phyloP scores from a whole-genome alignment of 1,284 basidiomycete species.

The Mycena citricolor region DNA sequence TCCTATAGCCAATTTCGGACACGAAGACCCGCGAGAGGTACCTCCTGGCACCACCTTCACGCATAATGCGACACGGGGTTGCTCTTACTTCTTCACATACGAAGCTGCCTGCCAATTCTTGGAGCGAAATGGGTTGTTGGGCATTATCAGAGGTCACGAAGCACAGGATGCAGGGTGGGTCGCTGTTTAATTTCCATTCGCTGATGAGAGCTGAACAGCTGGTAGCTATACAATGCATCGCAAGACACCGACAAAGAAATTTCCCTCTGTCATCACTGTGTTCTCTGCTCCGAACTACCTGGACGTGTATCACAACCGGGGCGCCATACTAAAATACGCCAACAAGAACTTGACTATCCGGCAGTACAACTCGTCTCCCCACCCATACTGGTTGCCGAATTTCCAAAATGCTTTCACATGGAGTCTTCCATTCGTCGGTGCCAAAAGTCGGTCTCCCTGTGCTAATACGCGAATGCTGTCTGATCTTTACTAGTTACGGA shows the following conservation, averaged over 20 bases:
- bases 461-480: conserved; percentile 4
- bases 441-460: conserved; percentile 93
- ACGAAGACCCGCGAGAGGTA: conserved; percentile 45
- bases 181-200: conserved; percentile 19
- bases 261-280: conserved; percentile 86
- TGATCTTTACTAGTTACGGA: conserved; percentile 78
- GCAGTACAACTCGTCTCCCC: conserved; percentile 92
- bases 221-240: conserved; percentile 31
- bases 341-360: conserved; percentile 97
- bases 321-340: conserved; percentile 96
- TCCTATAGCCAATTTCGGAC: conserved; percentile 79
- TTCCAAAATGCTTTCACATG: conserved; percentile 99
- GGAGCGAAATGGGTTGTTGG: conserved; percentile 88
- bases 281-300: conserved; percentile 96
- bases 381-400: conserved; percentile 94
- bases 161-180: conserved; percentile 92
- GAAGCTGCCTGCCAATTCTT: conserved; percentile 93
- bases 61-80: conserved; percentile 90
- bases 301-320: conserved; percentile 95
- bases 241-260: conserved; percentile 41
- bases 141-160: conserved; percentile 96
- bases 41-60: conserved; percentile 62
- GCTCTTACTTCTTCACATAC: conserved; percentile 96
- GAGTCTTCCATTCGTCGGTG: conserved; percentile 97
- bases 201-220: no score